Conservation (phyloP, 352 stramenopile genomes). For the Globisporangium spinosum region DNA sequence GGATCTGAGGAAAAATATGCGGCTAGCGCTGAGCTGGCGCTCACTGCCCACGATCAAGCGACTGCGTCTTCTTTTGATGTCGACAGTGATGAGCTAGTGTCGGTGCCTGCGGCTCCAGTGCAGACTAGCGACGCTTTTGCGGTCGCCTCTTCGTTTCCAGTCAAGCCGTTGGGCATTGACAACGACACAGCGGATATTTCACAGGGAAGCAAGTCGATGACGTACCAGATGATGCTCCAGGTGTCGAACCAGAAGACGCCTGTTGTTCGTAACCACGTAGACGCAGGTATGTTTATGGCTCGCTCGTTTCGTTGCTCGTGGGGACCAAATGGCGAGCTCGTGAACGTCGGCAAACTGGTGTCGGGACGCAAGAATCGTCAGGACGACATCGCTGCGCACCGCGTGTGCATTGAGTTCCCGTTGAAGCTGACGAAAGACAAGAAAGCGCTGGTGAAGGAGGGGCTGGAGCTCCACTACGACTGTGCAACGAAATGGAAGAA, state of each 20-base stretch:
- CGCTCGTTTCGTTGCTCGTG: slow-evolving; percentile 82
- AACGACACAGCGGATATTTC: slow-evolving; percentile 25
- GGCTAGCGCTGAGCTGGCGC: neutral
- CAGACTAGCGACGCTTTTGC: slow-evolving; percentile 37
- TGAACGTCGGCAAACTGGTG: slow-evolving; percentile 53
- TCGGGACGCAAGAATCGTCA: slow-evolving; percentile 23
- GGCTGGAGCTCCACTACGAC: slow-evolving; percentile 55
- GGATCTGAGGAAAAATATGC: neutral
- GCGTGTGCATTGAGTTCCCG: slow-evolving; percentile 54
- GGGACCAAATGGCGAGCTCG: slow-evolving; percentile 69
- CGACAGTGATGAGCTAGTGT: slow-evolving; percentile 19
- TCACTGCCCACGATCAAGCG: neutral
- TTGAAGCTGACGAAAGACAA: slow-evolving; percentile 32
- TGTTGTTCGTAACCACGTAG: slow-evolving; percentile 48
- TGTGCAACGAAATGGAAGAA: slow-evolving; percentile 28
- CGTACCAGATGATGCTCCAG: slow-evolving; percentile 67
- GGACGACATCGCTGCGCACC: slow-evolving; percentile 20
- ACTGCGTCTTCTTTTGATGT: slow-evolving; percentile 15
- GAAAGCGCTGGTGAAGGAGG: slow-evolving; percentile 45
- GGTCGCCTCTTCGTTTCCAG: slow-evolving; percentile 23
- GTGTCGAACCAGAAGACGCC: slow-evolving; percentile 30
- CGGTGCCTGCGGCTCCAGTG: slow-evolving; percentile 6
- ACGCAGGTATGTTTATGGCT: slow-evolving; percentile 69
- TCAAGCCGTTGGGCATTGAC: slow-evolving; percentile 42
- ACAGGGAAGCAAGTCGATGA: slow-evolving; percentile 43